phyloP scores from a whole-genome alignment of 2,329 filamentous ascomycete genomes.

The Fusarium succisae region DNA sequence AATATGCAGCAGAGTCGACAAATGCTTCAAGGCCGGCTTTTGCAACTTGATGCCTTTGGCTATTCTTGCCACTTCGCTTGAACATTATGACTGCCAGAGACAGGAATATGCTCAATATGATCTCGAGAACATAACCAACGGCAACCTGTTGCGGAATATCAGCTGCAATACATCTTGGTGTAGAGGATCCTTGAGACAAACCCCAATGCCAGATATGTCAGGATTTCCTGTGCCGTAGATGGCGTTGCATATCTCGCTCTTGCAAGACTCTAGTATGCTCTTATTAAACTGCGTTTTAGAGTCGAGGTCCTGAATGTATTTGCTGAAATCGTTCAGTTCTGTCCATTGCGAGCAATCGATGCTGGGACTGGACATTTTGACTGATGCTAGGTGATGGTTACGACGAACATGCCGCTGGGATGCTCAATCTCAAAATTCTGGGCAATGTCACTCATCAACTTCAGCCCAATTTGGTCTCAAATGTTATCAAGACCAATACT shows the following conservation, averaged over 20 bases:
- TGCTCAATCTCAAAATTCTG: background rate
- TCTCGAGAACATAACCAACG: slow-evolving; percentile 19
- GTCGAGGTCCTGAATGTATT: slow-evolving; percentile 4
- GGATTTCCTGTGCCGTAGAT: slow-evolving; percentile 34
- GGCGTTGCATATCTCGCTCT: slow-evolving; percentile 24
- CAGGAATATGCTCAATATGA: background rate
- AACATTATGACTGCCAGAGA: slow-evolving; percentile 3
- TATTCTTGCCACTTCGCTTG: background rate
- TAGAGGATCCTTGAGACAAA: background rate
- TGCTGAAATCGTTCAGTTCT: slow-evolving; percentile 17
- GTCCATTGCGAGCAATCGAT: background rate
- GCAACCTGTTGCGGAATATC: slow-evolving; percentile 9
- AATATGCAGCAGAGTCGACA: slow-evolving; percentile 35
- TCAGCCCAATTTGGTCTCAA: background rate
- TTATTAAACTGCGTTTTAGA: background rate
- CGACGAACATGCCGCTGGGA: background rate
- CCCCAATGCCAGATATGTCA: slow-evolving; percentile 39
- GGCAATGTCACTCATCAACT: too few species aligned
- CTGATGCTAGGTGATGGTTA: background rate
- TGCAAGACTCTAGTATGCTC: background rate
- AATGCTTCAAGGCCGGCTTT: slow-evolving; percentile 13
- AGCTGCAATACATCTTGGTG: background rate
- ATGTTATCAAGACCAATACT: background rate
- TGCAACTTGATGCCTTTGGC: background rate
- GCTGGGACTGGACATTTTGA: background rate